Evolutionary conservation across 441 rosid genomes (phyloP).

Genomic region (Populus hybrid): DNA sequence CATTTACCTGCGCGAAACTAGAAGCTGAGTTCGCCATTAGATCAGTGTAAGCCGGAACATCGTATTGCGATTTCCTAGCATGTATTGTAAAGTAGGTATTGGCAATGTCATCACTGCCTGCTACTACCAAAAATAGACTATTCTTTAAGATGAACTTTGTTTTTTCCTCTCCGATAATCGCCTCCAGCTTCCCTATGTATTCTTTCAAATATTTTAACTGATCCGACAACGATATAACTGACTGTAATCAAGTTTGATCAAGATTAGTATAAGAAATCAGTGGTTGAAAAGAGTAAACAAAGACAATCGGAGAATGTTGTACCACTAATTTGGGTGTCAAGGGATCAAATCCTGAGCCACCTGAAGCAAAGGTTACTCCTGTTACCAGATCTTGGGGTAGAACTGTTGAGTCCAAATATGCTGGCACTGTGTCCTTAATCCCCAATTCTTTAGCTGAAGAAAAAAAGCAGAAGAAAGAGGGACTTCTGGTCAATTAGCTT

Average conservation of each 20-base stretch:
- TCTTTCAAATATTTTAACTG: conserved; percentile 52
- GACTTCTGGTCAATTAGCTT: not conserved
- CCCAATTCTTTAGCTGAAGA: conserved; percentile 67
- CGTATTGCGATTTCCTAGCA: conserved; percentile 42
- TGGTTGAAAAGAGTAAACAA: not conserved
- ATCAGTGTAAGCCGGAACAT: conserved; percentile 49
- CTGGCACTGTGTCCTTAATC: conserved; percentile 53
- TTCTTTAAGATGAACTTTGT: conserved; percentile 37
- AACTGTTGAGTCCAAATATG: conserved; percentile 61
- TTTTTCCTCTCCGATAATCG: conserved; percentile 47
- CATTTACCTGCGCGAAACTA: conserved; percentile 46
- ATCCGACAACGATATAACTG: conserved; percentile 51
- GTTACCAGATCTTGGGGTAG: conserved; percentile 54
- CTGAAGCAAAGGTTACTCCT: conserved; percentile 90
- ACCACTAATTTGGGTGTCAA: conserved; percentile 60
- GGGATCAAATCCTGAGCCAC: conserved; percentile 83
- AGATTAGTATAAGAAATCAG: no score
- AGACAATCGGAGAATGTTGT: not conserved
- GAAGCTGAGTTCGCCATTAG: conserved; percentile 50
- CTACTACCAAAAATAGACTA: conserved; percentile 41
- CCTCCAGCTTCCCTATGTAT: conserved; percentile 49
- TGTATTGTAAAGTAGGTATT: conserved; percentile 46
- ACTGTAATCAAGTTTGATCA: conserved; percentile 28
- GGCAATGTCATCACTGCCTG: conserved; percentile 76
- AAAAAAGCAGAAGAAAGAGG: not conserved